A percentile compares a stretch with the other conserved stretches of the same genome.
phyloP scores from a whole-genome alignment of 164 flowering plant species.

The Kingdonia uniflora region DNA sequence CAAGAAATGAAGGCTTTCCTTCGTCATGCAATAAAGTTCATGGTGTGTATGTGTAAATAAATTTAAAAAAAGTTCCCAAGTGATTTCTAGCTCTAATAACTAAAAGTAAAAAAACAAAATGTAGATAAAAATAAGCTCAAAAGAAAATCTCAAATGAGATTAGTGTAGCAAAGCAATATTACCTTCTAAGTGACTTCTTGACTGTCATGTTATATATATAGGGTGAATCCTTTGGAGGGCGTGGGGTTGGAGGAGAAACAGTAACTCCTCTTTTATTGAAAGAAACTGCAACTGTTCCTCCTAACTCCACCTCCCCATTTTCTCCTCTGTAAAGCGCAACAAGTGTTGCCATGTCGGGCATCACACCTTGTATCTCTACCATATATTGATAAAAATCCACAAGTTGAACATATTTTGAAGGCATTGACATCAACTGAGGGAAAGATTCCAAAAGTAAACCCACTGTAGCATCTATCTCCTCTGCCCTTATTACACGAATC shows the following conservation, averaged over 20 bases:
- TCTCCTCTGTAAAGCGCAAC: conserved; percentile 48
- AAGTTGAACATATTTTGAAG: conserved; percentile 34
- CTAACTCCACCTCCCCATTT: conserved; percentile 38
- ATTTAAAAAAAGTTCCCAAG: too few species aligned
- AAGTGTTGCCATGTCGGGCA: conserved; percentile 73
- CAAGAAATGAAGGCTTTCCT: too few species aligned
- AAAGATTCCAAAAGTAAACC: conserved; percentile 69
- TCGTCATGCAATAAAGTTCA: too few species aligned
- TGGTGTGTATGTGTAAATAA: too few species aligned
- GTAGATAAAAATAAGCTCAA: too few species aligned
- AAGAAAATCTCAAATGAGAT: too few species aligned
- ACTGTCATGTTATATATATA: conserved; percentile 92
- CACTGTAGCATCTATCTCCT: conserved; percentile 53
- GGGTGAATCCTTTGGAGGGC: conserved; percentile 66
- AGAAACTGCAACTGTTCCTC: conserved; percentile 85
- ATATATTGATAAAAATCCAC: conserved; percentile 61
- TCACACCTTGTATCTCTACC: conserved; percentile 48
- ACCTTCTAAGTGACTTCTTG: conserved; percentile 63
- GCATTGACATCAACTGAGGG: conserved; percentile 63
- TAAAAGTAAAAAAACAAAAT: too few species aligned
- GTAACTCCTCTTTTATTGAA: conserved; percentile 62
- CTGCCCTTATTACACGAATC: conserved; percentile 48
- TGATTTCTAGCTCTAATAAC: neutral
- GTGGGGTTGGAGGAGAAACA: conserved; percentile 65
- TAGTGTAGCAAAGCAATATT: neutral